Percentiles rank a stretch among this genome's conserved stretches.
These are phyloP conservation scores for Aspergillus asperescens DNA, from an alignment of 495 filamentous ascomycete species.

Conservation along the genomic window DNA sequence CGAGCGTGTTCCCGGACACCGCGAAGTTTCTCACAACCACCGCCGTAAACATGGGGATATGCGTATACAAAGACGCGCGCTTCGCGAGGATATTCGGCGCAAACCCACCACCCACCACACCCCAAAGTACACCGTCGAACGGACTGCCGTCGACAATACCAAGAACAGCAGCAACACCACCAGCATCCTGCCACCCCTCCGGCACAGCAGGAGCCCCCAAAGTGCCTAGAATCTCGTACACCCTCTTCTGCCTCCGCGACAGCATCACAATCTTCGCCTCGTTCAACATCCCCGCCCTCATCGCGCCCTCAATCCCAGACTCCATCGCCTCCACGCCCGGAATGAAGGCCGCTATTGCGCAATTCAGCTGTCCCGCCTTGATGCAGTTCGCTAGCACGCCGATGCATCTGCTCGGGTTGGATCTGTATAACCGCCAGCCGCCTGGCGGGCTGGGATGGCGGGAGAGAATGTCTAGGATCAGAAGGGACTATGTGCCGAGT, in stretches of 20 bases:
- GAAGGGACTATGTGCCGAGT: slow-evolving; percentile 72
- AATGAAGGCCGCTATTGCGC: slow-evolving; percentile 59
- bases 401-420: slow-evolving; percentile 81
- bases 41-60: slow-evolving; percentile 81
- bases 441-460: slow-evolving; percentile 43
- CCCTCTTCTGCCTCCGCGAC: slow-evolving; percentile 78
- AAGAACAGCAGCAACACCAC: slow-evolving; percentile 41
- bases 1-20: slow-evolving; percentile 63
- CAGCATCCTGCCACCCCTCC: slow-evolving; percentile 22
- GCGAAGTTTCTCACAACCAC: slow-evolving; percentile 79
- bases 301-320: slow-evolving; percentile 51
- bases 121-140: background rate
- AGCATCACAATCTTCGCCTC: slow-evolving; percentile 88
- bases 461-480: slow-evolving; percentile 59
- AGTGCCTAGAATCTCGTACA: slow-evolving; percentile 54
- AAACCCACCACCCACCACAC: slow-evolving; percentile 14
- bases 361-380: slow-evolving; percentile 74
- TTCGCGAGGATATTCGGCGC: slow-evolving; percentile 79
- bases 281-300: slow-evolving; percentile 80
- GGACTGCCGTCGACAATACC: background rate
- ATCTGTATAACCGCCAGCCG: slow-evolving; percentile 74
- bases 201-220: slow-evolving; percentile 7
- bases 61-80: slow-evolving; percentile 87
- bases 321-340: slow-evolving; percentile 46
- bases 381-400: slow-evolving; percentile 82